These are phyloP conservation scores for Cryptosporidium baileyi DNA, from an alignment of 169 alveolate species.

Conservation along the genomic window DNA sequence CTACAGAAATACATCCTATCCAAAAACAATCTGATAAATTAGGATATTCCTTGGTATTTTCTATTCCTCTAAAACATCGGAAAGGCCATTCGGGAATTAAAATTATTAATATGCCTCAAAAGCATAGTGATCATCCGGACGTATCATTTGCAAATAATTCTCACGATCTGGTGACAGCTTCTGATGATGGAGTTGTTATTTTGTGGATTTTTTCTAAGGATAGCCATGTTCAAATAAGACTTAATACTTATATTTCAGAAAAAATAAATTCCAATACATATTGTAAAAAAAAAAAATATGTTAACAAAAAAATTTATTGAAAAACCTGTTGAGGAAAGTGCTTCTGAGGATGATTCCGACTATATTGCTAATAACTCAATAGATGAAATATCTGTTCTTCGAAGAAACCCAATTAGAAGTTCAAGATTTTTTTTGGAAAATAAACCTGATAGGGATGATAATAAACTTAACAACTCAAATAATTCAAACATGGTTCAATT, in stretches of 20 bases:
- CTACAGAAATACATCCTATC: background rate
- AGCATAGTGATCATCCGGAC: slow-evolving; percentile 75
- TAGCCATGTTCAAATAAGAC: background rate
- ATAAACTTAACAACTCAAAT: slow-evolving; percentile 4
- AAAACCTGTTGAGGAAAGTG: background rate
- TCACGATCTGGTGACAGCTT: slow-evolving; percentile 76
- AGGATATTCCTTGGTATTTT: slow-evolving; percentile 44
- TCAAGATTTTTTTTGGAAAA: slow-evolving; percentile 20
- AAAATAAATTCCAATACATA: slow-evolving; percentile 4
- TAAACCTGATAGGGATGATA: background rate
- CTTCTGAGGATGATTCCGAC: slow-evolving; percentile 14
- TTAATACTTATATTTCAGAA: slow-evolving; percentile 40
- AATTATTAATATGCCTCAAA: slow-evolving; percentile 40
- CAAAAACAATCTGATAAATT: background rate
- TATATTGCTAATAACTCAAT: background rate
- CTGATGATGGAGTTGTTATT: slow-evolving; percentile 76
- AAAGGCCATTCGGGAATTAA: background rate
- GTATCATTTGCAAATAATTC: slow-evolving; percentile 78
- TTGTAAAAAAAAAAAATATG: slow-evolving; percentile 7
- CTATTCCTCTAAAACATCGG: background rate
- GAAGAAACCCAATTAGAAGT: slow-evolving; percentile 21
- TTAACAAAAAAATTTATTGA: background rate
- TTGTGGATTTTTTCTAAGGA: slow-evolving; percentile 66
- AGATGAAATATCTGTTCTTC: slow-evolving; percentile 14
- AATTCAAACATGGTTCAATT: slow-evolving; percentile 19